Evolutionary conservation across 2,329 filamentous ascomycete genomes (phyloP).

Genomic region (Hymenoscyphus occultus): DNA sequence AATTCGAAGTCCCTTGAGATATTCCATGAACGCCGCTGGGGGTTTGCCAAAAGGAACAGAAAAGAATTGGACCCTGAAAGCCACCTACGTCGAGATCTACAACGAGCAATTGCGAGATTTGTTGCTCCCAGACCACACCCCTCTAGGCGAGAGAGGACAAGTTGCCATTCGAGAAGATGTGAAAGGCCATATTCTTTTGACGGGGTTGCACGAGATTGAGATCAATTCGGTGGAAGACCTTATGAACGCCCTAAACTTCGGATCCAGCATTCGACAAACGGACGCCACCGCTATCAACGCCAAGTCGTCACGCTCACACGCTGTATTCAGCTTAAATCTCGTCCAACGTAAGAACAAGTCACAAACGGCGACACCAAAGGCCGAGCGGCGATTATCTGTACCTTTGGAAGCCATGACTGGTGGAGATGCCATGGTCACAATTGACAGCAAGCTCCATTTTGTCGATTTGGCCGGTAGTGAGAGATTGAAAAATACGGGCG

Average conservation of each 20-base stretch:
- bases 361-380: conserved; percentile 46
- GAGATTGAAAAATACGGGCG: conserved; percentile 93
- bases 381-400: conserved; percentile 84
- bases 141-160: conserved; percentile 64
- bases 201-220: conserved; percentile 80
- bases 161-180: conserved; percentile 94
- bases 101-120: conserved; percentile 94
- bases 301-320: conserved; percentile 94
- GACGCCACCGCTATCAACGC: conserved; percentile 97
- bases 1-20: conserved; percentile 74
- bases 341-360: conserved; percentile 73
- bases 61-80: conserved; percentile 86
- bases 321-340: conserved; percentile 93
- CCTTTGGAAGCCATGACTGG: conserved; percentile 76
- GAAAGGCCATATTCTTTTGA: conserved; percentile 91
- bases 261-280: conserved; percentile 91
- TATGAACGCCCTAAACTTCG: conserved; percentile 83
- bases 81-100: conserved; percentile 96
- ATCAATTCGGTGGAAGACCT: conserved; percentile 92
- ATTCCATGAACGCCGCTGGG: conserved; percentile 52
- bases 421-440: conserved; percentile 70
- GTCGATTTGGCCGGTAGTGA: conserved; percentile 97
- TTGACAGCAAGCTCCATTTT: conserved; percentile 98
- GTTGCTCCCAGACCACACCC: conserved; percentile 71
- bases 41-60: conserved; percentile 44